Conservation (phyloP, 805 yeast species). For the Millerago galiae region DNA sequence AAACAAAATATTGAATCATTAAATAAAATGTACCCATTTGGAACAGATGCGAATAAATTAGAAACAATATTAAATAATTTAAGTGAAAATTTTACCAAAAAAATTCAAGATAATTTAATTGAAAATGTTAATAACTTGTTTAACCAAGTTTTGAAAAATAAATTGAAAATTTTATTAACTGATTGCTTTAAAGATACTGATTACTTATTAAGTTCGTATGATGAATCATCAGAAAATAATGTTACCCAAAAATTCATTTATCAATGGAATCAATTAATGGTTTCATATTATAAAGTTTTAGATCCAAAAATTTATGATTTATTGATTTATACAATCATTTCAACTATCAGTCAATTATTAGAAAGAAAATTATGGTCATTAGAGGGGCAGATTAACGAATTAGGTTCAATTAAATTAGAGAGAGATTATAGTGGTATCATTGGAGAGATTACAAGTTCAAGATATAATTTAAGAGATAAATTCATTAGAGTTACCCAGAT, state of each 20-base stretch:
- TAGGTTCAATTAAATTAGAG: slow-evolving; percentile 80
- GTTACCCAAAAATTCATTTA: slow-evolving; percentile 44
- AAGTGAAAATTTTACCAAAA: slow-evolving; percentile 21
- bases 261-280: slow-evolving; percentile 58
- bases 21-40: slow-evolving; percentile 32
- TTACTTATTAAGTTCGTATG: slow-evolving; percentile 21
- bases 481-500: slow-evolving; percentile 81
- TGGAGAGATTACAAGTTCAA: slow-evolving; percentile 62
- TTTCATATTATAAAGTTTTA: slow-evolving; percentile 58
- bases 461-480: slow-evolving; percentile 69
- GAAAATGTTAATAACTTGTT: slow-evolving; percentile 39
- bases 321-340: slow-evolving; percentile 44
- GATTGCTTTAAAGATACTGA: slow-evolving; percentile 32
- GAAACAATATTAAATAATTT: slow-evolving; percentile 21
- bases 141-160: slow-evolving; percentile 41
- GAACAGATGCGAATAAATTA: slow-evolving; percentile 26
- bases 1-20: slow-evolving; percentile 27
- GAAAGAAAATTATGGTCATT: slow-evolving; percentile 66
- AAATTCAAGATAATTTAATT: slow-evolving; percentile 26
- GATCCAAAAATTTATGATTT: slow-evolving; percentile 47
- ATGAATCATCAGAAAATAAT: slow-evolving; percentile 31
- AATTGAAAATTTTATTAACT: slow-evolving; percentile 34
- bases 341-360: slow-evolving; percentile 46
- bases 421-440: slow-evolving; percentile 73
- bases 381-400: slow-evolving; percentile 64